Conservation (phyloP, 352 stramenopile genomes). For the Phytophthora cryptogea region DNA sequence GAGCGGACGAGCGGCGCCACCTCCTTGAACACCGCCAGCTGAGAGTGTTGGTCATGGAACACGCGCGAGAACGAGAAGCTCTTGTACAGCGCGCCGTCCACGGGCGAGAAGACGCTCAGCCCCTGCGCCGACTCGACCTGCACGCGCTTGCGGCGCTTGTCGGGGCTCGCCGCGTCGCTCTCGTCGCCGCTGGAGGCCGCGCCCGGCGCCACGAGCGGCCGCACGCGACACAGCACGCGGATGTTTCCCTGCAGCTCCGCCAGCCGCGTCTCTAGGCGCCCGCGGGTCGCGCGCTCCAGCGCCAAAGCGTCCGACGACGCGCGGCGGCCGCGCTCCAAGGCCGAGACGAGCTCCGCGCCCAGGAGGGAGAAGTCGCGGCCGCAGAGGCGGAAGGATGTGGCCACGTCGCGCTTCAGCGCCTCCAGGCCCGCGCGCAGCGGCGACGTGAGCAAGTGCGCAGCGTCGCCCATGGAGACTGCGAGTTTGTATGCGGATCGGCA, state of each 20-base stretch:
- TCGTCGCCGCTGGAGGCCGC: conserved; percentile 27
- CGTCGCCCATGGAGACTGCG: not conserved
- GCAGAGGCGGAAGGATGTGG: conserved; percentile 70
- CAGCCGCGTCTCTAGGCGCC: conserved; percentile 50
- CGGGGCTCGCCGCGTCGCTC: conserved; percentile 27
- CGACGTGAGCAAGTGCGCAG: conserved; percentile 24
- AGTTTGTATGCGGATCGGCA: not conserved
- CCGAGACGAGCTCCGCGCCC: conserved; percentile 58
- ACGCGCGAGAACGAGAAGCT: conserved; percentile 89
- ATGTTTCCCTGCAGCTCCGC: conserved; percentile 62
- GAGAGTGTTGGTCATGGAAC: conserved; percentile 79
- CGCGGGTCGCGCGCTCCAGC: conserved; percentile 53
- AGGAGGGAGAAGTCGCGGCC: conserved; percentile 73
- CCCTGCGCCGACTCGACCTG: conserved; percentile 37
- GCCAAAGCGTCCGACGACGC: conserved; percentile 43
- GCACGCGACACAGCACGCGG: conserved; percentile 83
- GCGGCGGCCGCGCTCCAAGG: conserved; percentile 43
- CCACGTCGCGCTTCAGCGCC: conserved; percentile 66
- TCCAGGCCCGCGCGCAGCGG: conserved; percentile 50
- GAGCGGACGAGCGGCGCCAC: conserved; percentile 90
- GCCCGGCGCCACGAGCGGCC: conserved; percentile 30
- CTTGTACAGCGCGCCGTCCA: conserved; percentile 64
- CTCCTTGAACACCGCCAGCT: conserved; percentile 92
- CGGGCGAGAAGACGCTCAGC: conserved; percentile 44
- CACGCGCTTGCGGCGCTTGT: conserved; percentile 30